Evolutionary conservation across 257 asterid species (phyloP).

Genomic region (Solanum arcanum): DNA sequence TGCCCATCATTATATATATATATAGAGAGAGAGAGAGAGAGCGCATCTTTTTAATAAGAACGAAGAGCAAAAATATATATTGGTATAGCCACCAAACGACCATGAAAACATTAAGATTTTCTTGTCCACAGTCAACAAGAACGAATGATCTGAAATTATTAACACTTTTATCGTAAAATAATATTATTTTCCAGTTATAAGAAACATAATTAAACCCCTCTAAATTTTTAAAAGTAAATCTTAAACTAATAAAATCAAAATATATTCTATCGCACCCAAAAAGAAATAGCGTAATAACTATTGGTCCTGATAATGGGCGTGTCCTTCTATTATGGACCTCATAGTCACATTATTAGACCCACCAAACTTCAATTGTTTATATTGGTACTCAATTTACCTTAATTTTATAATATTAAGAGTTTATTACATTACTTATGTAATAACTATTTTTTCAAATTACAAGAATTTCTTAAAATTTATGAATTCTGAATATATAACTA

Average conservation of each 20-base stretch:
- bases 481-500: rapidly evolving
- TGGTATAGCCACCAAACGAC: not conserved
- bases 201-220: not conserved
- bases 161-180: not conserved
- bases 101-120: not conserved
- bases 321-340: not conserved
- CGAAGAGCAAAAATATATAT: not conserved
- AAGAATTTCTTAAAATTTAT: too few species aligned
- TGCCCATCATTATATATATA: too few species aligned
- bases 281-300: not conserved
- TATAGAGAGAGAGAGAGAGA: not conserved
- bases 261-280: not conserved
- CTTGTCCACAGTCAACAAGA: not conserved
- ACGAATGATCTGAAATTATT: not conserved
- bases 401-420: too few species aligned
- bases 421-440: too few species aligned
- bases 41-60: not conserved
- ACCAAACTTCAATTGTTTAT: not conserved
- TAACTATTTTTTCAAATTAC: too few species aligned
- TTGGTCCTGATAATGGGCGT: too few species aligned
- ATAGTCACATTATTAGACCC: not conserved
- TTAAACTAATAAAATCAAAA: not conserved
- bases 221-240: not conserved
- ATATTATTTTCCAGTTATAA: not conserved
- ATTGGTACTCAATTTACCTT: too few species aligned